Base-by-base conservation (phyloP, 2,329 filamentous ascomycete species). In the Fusarium nelsonii region DNA sequence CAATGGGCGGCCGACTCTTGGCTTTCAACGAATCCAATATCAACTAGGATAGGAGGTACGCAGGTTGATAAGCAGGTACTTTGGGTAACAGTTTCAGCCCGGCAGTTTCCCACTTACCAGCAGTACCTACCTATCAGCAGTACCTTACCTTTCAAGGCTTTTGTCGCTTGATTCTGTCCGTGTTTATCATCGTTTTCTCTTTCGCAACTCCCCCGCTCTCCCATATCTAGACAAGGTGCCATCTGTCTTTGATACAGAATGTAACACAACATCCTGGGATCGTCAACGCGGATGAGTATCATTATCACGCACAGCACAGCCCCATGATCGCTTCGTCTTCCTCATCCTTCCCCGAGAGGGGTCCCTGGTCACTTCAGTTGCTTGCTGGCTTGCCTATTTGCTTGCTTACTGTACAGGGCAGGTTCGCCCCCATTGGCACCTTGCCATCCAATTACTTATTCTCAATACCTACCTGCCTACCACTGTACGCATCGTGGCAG, bases 251-350 rank as follows among this genome's bases (percentile, higher is more conserved):
- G 48, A 67, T 49, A 28, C 30, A 34, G 41, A 36, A 69, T 69
- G 61, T 23, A 67, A 69, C 66, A 49, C 54, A 44, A 52, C 52
- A 37, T 43, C 54, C 37, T 48, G 37, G 46, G 67, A 53, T 48
- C 43, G 48, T 48, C 48, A 53, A 41, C 48, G 46, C 48, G 66
- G 49, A 58, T 53, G 58, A 50, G 57, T 53, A 63, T 67, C 58
- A 56, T 51, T 63, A 41, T 63, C 57, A 67, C 57, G 40, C 66
- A 69, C 66, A 69, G 40, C 66, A 69, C 58, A 69, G 66, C 66
- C 66, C 54, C 55, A 46, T 62, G 50, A 59, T 65, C 60, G 51
- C 39, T 58, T 55, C 55, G 16, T 60, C 33, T 32, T 55, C 33
- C 41, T 65, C 41, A 32, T 55, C 23, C 54, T 63, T 51, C 26